These are phyloP conservation scores for Streptanthus diversifolius DNA, from an alignment of 345 rosid genomes.

Conservation along the genomic window DNA sequence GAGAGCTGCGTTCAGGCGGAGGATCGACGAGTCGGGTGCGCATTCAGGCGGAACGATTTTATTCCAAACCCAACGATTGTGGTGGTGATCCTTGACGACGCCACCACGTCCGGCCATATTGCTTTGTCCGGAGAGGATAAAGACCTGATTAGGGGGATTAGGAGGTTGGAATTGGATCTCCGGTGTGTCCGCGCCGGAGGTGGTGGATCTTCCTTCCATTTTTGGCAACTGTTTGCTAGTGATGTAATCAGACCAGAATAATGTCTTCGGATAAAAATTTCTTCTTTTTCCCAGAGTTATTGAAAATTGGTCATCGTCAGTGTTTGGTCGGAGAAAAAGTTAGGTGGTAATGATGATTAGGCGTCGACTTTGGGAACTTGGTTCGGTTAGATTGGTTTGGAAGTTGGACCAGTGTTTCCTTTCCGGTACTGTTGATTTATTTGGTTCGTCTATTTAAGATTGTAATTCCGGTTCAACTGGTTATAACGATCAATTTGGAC, in stretches of 20 bases:
- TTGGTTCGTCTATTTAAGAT: not conserved
- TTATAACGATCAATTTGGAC: not conserved
- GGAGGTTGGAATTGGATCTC: slow-evolving; percentile 15
- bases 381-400: not conserved
- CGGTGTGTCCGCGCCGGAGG: not conserved
- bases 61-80: slow-evolving; percentile 52
- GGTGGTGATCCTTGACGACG: slow-evolving; percentile 46
- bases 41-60: slow-evolving; percentile 61
- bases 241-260: not conserved
- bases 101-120: slow-evolving; percentile 96
- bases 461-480: not conserved
- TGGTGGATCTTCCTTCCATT: slow-evolving; percentile 21
- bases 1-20: slow-evolving; percentile 60
- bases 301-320: not conserved
- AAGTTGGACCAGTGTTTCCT: not conserved
- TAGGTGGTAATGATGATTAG: not conserved
- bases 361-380: slow-evolving; percentile 4
- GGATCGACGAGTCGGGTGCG: slow-evolving; percentile 47
- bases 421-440: not conserved
- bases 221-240: not conserved
- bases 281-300: not conserved
- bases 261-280: not conserved
- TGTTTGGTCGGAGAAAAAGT: not conserved
- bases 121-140: slow-evolving; percentile 90
- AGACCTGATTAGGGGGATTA: slow-evolving; percentile 50